Percentiles rank a stretch among this genome's conserved stretches.
These are phyloP conservation scores for Daldinia grandis DNA, from an alignment of 495 filamentous ascomycete species.

Conservation along the genomic window DNA sequence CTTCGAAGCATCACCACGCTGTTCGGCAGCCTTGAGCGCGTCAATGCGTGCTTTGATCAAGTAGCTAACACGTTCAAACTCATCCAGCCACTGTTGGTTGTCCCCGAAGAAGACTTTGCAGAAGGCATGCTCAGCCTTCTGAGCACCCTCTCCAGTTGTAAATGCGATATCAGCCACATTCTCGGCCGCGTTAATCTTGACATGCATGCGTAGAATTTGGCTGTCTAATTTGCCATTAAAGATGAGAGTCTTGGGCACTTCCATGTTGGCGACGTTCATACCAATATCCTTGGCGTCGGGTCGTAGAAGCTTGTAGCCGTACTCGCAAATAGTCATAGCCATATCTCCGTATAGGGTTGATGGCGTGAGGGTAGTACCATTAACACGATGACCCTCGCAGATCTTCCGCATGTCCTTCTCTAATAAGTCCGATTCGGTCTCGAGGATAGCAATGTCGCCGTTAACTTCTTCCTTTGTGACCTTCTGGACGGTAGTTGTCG, in stretches of 20 bases:
- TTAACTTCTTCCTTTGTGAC: slow-evolving; percentile 66
- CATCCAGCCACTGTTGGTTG: slow-evolving; percentile 56
- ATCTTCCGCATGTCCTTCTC: slow-evolving; percentile 66
- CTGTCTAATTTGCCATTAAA: slow-evolving; percentile 62
- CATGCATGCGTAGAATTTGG: slow-evolving; percentile 58
- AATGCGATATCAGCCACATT: slow-evolving; percentile 53
- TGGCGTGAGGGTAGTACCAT: slow-evolving; percentile 63
- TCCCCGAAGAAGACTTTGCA: slow-evolving; percentile 61
- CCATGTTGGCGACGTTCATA: slow-evolving; percentile 69
- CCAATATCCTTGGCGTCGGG: slow-evolving; percentile 62
- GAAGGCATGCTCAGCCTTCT: slow-evolving; percentile 58
- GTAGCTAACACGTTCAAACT: slow-evolving; percentile 65
- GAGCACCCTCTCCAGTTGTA: slow-evolving; percentile 53
- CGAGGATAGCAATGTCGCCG: slow-evolving; percentile 61
- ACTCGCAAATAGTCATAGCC: slow-evolving; percentile 76
- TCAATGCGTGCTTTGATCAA: slow-evolving; percentile 64
- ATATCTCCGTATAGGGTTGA: slow-evolving; percentile 79
- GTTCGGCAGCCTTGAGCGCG: slow-evolving; percentile 58
- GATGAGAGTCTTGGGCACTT: slow-evolving; percentile 75
- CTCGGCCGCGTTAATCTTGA: slow-evolving; percentile 50
- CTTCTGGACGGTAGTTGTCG: slow-evolving; percentile 60
- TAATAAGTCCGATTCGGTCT: slow-evolving; percentile 72
- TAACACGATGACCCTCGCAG: slow-evolving; percentile 77
- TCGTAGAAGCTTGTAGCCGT: slow-evolving; percentile 67
- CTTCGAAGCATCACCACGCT: slow-evolving; percentile 63